These are phyloP conservation scores for Akanthomyces muscarius DNA, from an alignment of 2,329 filamentous ascomycete genomes.

Conservation along the genomic window DNA sequence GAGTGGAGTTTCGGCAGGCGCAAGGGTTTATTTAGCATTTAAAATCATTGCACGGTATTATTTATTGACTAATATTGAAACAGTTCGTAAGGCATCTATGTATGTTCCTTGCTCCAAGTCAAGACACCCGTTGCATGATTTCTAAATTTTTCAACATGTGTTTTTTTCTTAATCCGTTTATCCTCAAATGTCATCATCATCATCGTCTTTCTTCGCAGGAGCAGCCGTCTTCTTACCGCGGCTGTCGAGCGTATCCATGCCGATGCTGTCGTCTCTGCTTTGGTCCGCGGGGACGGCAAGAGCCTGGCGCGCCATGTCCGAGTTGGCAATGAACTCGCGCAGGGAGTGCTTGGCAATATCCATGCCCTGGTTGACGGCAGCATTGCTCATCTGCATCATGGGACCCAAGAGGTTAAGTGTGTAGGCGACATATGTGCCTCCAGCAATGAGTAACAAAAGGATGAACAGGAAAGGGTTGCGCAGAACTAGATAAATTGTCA, in stretches of 20 bases:
- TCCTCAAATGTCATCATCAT: slow-evolving; percentile 57
- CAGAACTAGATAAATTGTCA: slow-evolving; percentile 57
- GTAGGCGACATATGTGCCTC: slow-evolving; percentile 84
- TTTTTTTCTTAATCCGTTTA: background rate
- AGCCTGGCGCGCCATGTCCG: slow-evolving; percentile 79
- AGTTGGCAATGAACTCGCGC: slow-evolving; percentile 82
- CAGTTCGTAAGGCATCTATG: slow-evolving; percentile 9
- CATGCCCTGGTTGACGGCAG: slow-evolving; percentile 78
- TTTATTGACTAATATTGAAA: slow-evolving; percentile 3
- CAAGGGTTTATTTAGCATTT: background rate
- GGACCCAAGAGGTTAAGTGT: slow-evolving; percentile 93
- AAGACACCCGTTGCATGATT: slow-evolving; percentile 5
- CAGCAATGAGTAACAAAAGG: slow-evolving; percentile 71
- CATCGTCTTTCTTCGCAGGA: slow-evolving; percentile 31
- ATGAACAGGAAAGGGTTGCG: slow-evolving; percentile 93
- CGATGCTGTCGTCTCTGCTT: slow-evolving; percentile 45
- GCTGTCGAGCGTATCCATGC: slow-evolving; percentile 58
- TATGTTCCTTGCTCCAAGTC: slow-evolving; percentile 10
- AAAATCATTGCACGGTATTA: background rate
- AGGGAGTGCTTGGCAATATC: slow-evolving; percentile 91
- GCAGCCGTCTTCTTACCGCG: slow-evolving; percentile 48
- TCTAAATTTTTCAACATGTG: slow-evolving; percentile 16
- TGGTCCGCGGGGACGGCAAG: slow-evolving; percentile 65
- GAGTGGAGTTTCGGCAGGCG: background rate
- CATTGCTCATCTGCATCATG: slow-evolving; percentile 91